Percentiles rank a stretch among this genome's conserved stretches.
Evolutionary conservation across 2,329 filamentous ascomycete genomes (phyloP).

Genomic region (Ceratocystis huliohia): DNA sequence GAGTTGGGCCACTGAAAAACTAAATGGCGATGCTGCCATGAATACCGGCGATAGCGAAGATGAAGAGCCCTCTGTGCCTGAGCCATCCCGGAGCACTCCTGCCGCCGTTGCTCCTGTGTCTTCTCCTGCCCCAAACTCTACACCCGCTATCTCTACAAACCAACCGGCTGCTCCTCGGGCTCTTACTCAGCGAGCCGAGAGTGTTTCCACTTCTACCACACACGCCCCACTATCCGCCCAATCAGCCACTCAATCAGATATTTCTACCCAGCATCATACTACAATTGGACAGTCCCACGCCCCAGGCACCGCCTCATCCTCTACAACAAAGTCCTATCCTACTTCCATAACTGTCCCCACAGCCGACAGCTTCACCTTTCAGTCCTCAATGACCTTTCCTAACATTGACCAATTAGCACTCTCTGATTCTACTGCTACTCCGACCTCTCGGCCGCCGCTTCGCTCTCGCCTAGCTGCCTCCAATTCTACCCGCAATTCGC

Average conservation of each 20-base stretch:
- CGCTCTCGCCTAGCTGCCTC: slow-evolving; percentile 15
- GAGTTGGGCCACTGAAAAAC: slow-evolving; percentile 54
- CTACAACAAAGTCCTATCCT: slow-evolving; percentile 13
- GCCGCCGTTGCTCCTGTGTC: slow-evolving; percentile 21
- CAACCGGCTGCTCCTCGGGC: slow-evolving; percentile 24
- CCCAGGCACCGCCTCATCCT: neutral
- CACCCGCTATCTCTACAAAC: slow-evolving; percentile 15
- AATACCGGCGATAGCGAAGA: slow-evolving; percentile 55
- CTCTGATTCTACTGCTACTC: slow-evolving; percentile 36
- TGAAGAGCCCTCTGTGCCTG: slow-evolving; percentile 41
- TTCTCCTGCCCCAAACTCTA: slow-evolving; percentile 22
- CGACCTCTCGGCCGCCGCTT: slow-evolving; percentile 13
- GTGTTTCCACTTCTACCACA: neutral
- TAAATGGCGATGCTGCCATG: slow-evolving; percentile 47
- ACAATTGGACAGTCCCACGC: neutral
- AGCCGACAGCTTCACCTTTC: slow-evolving; percentile 56
- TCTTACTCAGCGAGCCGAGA: slow-evolving; percentile 23
- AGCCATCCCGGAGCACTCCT: slow-evolving; percentile 1
- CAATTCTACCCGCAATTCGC: slow-evolving; percentile 23
- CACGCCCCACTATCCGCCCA: neutral
- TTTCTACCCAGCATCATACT: neutral
- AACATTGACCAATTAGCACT: slow-evolving; percentile 49
- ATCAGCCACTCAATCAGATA: slow-evolving; percentile 16
- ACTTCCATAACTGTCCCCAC: slow-evolving; percentile 35
- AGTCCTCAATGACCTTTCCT: slow-evolving; percentile 45